phyloP scores from a whole-genome alignment of 495 filamentous ascomycete species.

The Podospora sp. region DNA sequence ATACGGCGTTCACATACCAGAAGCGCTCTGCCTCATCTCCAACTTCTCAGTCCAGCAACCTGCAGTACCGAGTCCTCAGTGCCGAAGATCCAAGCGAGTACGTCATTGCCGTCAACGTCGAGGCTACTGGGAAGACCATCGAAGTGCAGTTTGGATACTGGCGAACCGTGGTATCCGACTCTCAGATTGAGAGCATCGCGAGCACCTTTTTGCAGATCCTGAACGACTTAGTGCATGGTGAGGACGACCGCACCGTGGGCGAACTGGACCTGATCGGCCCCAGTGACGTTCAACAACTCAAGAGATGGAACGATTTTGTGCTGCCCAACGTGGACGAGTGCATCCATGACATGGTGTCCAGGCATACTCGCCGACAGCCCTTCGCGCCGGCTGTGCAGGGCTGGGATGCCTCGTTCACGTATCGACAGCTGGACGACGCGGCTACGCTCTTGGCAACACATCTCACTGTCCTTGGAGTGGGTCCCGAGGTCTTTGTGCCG shows the following conservation, averaged over 20 bases:
- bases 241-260: conserved; percentile 28
- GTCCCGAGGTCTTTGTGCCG: conserved; percentile 57
- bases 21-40: conserved; percentile 16
- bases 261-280: conserved; percentile 26
- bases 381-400: conserved; percentile 36
- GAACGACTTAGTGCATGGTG: conserved; percentile 39
- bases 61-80: conserved; percentile 26
- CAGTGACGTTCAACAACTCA: conserved; percentile 19
- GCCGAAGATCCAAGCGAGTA: conserved; percentile 62
- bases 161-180: conserved; percentile 44
- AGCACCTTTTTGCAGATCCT: conserved; percentile 52
- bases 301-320: conserved; percentile 26
- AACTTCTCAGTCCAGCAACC: conserved; percentile 10
- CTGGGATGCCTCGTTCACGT: conserved; percentile 65
- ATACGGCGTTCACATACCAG: conserved; percentile 40
- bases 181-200: conserved; percentile 53
- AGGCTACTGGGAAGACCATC: conserved; percentile 47
- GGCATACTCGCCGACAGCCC: conserved; percentile 48
- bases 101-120: conserved; percentile 57
- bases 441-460: conserved; percentile 44
- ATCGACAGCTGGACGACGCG: conserved; percentile 49
- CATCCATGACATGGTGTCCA: conserved; percentile 52
- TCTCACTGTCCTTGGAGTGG: conserved; percentile 43
- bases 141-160: conserved; percentile 60
- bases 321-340: conserved; percentile 36